Evolutionary conservation across 805 yeast species (phyloP).

Genomic region (Sugiyamaella chiloensis): DNA sequence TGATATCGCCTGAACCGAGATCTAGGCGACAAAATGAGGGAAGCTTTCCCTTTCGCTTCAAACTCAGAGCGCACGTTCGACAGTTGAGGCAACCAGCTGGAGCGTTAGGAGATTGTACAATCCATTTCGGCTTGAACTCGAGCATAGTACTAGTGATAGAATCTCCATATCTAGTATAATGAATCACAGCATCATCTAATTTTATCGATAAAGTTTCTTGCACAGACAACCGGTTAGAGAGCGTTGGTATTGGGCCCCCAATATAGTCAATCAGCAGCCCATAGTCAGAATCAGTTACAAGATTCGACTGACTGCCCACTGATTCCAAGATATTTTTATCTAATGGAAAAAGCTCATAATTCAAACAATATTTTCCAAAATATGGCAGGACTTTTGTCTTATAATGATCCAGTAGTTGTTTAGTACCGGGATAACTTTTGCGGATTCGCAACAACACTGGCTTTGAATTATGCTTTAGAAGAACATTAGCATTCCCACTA

Average conservation of each 20-base stretch:
- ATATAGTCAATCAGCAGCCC: constrained; percentile 15
- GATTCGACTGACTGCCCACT: neutral
- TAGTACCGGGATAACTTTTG: constrained; percentile 38
- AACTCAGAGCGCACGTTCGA: constrained; percentile 55
- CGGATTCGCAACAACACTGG: constrained; percentile 35
- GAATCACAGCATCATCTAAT: neutral
- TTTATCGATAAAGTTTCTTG: neutral
- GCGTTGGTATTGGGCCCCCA: neutral
- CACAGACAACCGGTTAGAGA: neutral
- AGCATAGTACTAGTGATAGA: constrained; percentile 24
- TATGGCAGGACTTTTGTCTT: constrained; percentile 31
- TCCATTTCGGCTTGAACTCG: constrained; percentile 65
- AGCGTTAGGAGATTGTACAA: constrained; percentile 43
- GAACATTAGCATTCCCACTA: constrained; percentile 49
- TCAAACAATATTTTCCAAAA: constrained; percentile 9
- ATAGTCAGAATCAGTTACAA: constrained; percentile 1
- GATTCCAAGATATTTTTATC: neutral
- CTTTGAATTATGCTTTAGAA: constrained; percentile 42
- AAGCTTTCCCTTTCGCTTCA: constrained; percentile 32
- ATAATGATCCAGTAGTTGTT: constrained; percentile 33
- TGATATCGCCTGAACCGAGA: constrained; percentile 34
- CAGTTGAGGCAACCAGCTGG: constrained; percentile 41
- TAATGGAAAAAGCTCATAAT: constrained; percentile 7
- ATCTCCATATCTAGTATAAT: neutral
- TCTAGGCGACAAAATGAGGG: constrained; percentile 49